A percentile compares a stretch with the other conserved stretches of the same genome.
phyloP scores from a whole-genome alignment of 192 early-diverging fungal genomes.

The Podila horticola region DNA sequence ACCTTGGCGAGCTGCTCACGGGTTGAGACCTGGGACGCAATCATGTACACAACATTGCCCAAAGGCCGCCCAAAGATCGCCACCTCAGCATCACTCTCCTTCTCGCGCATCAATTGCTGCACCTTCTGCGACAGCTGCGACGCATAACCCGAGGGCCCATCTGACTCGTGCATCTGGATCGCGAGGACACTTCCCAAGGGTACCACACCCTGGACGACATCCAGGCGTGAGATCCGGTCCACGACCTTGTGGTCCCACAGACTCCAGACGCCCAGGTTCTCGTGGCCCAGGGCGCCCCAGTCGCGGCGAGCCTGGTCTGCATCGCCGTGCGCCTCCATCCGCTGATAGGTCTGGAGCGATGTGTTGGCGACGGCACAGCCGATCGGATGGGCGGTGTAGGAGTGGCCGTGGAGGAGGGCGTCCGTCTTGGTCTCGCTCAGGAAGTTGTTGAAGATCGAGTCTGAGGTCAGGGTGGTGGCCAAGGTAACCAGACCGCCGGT shows the following conservation, averaged over 20 bases:
- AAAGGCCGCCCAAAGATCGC: slow-evolving; percentile 74
- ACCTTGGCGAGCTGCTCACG: slow-evolving; percentile 53
- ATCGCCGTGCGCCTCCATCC: slow-evolving; percentile 46
- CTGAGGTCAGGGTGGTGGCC: slow-evolving; percentile 71
- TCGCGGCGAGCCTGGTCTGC: slow-evolving; percentile 41
- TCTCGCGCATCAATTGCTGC: slow-evolving; percentile 34
- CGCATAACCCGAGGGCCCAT: slow-evolving; percentile 25
- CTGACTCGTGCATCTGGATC: slow-evolving; percentile 63
- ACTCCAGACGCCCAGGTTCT: slow-evolving; percentile 54
- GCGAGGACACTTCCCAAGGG: slow-evolving; percentile 76
- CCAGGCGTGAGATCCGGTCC: slow-evolving; percentile 59
- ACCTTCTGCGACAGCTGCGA: slow-evolving; percentile 38
- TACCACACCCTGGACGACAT: slow-evolving; percentile 72
- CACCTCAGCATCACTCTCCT: slow-evolving; percentile 34
- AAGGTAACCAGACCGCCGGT: slow-evolving; percentile 81
- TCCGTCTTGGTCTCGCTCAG: slow-evolving; percentile 69
- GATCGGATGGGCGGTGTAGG: slow-evolving; percentile 85
- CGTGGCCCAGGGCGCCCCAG: slow-evolving; percentile 48
- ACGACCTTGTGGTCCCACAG: slow-evolving; percentile 65
- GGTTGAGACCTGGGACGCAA: slow-evolving; percentile 67
- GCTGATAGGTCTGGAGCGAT: slow-evolving; percentile 61
- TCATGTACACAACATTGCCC: slow-evolving; percentile 84
- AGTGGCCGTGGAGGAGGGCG: slow-evolving; percentile 84
- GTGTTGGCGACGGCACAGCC: slow-evolving; percentile 77
- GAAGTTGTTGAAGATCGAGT: slow-evolving; percentile 75